A percentile compares a stretch with the other conserved stretches of the same genome.
Evolutionary conservation across 352 stramenopile genomes (phyloP).

Genomic region (Aphanomyces invadans): DNA sequence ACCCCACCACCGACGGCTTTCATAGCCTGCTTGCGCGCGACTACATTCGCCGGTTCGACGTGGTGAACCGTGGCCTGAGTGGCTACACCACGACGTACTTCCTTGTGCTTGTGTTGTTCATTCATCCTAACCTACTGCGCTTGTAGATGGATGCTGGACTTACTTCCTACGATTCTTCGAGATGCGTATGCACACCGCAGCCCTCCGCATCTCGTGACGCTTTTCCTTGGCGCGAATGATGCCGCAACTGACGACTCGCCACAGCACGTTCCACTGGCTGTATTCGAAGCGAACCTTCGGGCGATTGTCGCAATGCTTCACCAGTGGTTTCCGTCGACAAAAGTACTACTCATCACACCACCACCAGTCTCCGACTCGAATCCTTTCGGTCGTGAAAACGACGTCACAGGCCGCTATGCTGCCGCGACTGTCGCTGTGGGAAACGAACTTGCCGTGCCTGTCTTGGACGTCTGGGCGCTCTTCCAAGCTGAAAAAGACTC

Average conservation of each 20-base stretch:
- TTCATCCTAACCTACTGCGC: neutral
- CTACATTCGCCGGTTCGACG: constrained; percentile 19
- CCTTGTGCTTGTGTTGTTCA: too few species aligned
- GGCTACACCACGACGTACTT: constrained; percentile 52
- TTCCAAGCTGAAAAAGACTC: neutral
- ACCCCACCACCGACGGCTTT: neutral
- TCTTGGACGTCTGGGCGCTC: constrained; percentile 13
- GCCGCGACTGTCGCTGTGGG: constrained; percentile 8
- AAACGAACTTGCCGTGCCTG: neutral
- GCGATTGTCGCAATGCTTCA: neutral
- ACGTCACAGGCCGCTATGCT: neutral
- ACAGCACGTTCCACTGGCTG: constrained; percentile 15
- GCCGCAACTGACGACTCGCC: neutral
- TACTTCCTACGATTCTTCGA: neutral
- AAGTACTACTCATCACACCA: constrained; percentile 10
- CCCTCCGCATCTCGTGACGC: constrained; percentile 1
- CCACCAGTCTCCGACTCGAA: constrained; percentile 1
- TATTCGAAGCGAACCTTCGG: neutral
- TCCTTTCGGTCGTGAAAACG: neutral
- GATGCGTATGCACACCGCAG: constrained; percentile 4
- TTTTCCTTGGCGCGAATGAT: constrained; percentile 23
- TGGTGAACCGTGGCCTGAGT: constrained; percentile 52
- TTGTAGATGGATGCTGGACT: constrained; percentile 3
- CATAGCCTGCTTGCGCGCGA: constrained; percentile 5
- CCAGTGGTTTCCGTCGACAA: neutral